Percentiles rank a stretch among this genome's conserved stretches.
These are phyloP conservation scores for Chaetomium cochliodes DNA, from an alignment of 495 filamentous ascomycete species.

Conservation along the genomic window DNA sequence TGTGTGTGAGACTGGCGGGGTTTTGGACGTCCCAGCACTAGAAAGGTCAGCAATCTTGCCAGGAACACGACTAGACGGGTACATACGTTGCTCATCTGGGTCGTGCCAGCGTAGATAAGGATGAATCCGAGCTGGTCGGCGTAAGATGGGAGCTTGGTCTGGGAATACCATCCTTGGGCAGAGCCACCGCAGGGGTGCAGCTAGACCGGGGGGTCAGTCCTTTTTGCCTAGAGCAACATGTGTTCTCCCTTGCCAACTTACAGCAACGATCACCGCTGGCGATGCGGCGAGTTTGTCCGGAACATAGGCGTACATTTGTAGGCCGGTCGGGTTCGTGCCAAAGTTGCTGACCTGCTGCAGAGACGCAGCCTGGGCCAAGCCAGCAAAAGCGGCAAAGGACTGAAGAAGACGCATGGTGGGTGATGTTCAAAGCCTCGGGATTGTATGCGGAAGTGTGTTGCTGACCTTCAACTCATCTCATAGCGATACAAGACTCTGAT, in stretches of 20 bases:
- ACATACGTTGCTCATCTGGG: conserved; percentile 42
- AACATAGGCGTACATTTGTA: conserved; percentile 45
- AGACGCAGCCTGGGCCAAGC: conserved; percentile 30
- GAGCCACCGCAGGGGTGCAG: conserved; percentile 43
- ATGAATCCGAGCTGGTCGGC: conserved; percentile 54
- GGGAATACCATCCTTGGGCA: conserved; percentile 35
- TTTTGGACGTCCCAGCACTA: conserved; percentile 57
- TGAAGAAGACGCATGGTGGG: conserved; percentile 8
- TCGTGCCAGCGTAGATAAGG: conserved; percentile 52
- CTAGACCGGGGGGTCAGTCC: conserved; percentile 19
- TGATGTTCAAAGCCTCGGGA: background rate
- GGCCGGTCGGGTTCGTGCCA: conserved; percentile 39
- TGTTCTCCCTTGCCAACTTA: conserved; percentile 16
- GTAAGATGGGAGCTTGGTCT: conserved; percentile 40
- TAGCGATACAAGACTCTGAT: background rate
- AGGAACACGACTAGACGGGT: background rate
- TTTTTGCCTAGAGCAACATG: background rate
- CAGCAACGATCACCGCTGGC: conserved; percentile 38
- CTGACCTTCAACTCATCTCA: background rate
- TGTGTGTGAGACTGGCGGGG: conserved; percentile 48
- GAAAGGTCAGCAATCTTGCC: background rate
- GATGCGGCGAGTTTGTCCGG: conserved; percentile 41
- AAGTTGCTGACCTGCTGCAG: conserved; percentile 40
- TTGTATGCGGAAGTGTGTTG: background rate
- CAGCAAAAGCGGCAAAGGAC: conserved; percentile 1